A percentile compares a stretch with the other conserved stretches of the same genome.
These are phyloP conservation scores for Epithemia pelagica DNA, from an alignment of 108 stramenopile genomes.

Conservation along the genomic window DNA sequence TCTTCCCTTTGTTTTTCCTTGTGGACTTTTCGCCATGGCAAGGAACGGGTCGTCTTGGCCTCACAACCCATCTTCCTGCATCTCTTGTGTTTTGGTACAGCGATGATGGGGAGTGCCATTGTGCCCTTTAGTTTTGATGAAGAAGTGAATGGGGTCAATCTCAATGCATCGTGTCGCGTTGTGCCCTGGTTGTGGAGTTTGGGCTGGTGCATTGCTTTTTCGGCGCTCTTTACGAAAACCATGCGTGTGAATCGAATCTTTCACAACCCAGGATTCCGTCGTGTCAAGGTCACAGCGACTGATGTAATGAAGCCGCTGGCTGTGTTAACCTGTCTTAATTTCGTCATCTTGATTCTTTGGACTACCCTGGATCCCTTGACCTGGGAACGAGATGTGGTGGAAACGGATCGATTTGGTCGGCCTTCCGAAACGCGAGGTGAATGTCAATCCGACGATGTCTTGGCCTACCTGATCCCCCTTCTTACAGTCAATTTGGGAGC, in stretches of 20 bases:
- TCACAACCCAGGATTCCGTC: constrained; percentile 17
- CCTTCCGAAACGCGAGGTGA: constrained; percentile 18
- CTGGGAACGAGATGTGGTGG: constrained; percentile 18
- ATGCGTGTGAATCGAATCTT: constrained; percentile 41
- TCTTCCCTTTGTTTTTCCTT: no score
- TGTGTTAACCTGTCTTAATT: constrained; percentile 19
- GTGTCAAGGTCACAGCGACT: constrained; percentile 36
- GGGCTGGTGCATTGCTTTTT: constrained; percentile 41
- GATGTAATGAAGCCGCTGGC: constrained; percentile 48
- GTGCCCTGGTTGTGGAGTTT: constrained; percentile 29
- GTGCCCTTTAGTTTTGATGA: constrained; percentile 31
- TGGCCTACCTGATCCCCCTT: constrained; percentile 16
- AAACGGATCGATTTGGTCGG: constrained; percentile 29
- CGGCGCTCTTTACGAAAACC: constrained; percentile 45
- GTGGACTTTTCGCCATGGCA: no score
- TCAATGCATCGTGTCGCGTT: no score
- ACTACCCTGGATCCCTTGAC: constrained; percentile 33
- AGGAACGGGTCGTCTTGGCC: constrained; percentile 16
- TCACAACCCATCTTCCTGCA: constrained; percentile 43
- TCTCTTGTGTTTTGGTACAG: constrained; percentile 34
- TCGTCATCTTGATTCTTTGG: constrained; percentile 33
- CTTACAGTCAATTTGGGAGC: no score
- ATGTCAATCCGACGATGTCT: constrained; percentile 16
- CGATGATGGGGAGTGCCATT: constrained; percentile 35
- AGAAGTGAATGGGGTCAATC: no score